Percentiles rank a stretch among this genome's conserved stretches.
Conservation (phyloP, 192 early-diverging fungal genomes). For the Coemansia sp. region DNA sequence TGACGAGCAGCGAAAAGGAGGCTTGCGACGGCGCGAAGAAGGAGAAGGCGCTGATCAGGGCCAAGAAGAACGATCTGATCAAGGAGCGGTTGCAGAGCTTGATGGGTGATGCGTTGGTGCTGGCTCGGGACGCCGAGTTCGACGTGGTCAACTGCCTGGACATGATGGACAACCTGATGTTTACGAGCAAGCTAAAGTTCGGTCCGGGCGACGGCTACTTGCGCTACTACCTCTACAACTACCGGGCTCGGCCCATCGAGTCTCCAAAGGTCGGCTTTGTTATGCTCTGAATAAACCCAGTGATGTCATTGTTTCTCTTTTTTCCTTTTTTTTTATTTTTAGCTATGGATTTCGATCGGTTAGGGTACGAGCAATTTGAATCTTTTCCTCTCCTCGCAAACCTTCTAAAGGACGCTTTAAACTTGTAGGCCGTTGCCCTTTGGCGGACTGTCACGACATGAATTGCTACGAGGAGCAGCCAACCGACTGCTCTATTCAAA, state of each 20-base stretch:
- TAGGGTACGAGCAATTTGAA: constrained; percentile 17
- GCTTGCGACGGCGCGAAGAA: constrained; percentile 43
- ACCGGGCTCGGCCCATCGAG: constrained; percentile 69
- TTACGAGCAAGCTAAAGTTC: constrained; percentile 83
- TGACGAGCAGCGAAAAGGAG: constrained; percentile 37
- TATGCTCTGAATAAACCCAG: constrained; percentile 64
- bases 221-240: constrained; percentile 98
- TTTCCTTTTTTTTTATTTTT: constrained; percentile 13
- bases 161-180: constrained; percentile 85
- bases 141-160: constrained; percentile 96
- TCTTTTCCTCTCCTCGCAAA: not conserved
- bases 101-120: constrained; percentile 76
- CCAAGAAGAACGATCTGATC: constrained; percentile 37
- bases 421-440: constrained; percentile 26
- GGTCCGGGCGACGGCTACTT: constrained; percentile 90
- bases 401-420: not conserved
- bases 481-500: constrained; percentile 62
- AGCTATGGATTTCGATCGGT: constrained; percentile 35
- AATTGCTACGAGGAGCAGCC: constrained; percentile 56
- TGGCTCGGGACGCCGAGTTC: constrained; percentile 68
- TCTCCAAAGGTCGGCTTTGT: constrained; percentile 80
- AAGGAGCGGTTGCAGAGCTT: constrained; percentile 59
- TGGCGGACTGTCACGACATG: constrained; percentile 46
- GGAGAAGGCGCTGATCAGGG: constrained; percentile 39
- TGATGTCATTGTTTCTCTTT: not conserved